Evolutionary conservation across 768 basidiomycete species (phyloP).

Genomic region (Kwoniella shandongensis): DNA sequence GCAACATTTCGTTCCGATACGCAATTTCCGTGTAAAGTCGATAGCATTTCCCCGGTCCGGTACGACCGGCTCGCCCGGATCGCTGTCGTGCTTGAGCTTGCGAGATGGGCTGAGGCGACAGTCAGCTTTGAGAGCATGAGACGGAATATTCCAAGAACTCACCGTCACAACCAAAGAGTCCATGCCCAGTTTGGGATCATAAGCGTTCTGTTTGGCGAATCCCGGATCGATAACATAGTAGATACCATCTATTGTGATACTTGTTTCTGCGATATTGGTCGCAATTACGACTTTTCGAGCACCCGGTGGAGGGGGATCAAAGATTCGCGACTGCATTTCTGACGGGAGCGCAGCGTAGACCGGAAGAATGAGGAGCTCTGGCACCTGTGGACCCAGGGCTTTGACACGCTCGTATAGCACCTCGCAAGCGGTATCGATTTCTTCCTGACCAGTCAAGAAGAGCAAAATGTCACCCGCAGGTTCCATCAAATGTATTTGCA

Average conservation of each 20-base stretch:
- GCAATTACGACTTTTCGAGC: conserved; percentile 99
- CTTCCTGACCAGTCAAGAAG: conserved; percentile 97
- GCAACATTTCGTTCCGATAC: conserved; percentile 97
- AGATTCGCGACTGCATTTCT: conserved; percentile 95
- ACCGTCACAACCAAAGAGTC: conserved; percentile 94
- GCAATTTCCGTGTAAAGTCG: conserved; percentile 97
- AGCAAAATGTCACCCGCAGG: conserved; percentile 94
- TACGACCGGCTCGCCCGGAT: conserved; percentile 92
- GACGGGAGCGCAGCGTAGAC: conserved; percentile 98
- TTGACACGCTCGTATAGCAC: conserved; percentile 99
- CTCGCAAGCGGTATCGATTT: conserved; percentile 96
- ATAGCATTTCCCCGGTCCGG: conserved; percentile 97
- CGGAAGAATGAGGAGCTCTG: conserved; percentile 91
- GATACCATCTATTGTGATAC: conserved; percentile 95
- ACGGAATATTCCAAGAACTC: conserved; percentile 28
- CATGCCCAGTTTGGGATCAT: conserved; percentile 96
- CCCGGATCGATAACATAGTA: conserved; percentile 99
- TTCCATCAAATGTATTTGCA: conserved; percentile 98
- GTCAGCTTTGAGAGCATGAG: too few species aligned
- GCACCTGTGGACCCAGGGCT: conserved; percentile 95
- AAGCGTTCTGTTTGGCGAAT: conserved; percentile 98
- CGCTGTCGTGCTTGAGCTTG: conserved; percentile 97
- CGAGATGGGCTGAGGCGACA: conserved; percentile 75
- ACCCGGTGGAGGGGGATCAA: conserved; percentile 95
- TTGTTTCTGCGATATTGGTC: conserved; percentile 99